These are phyloP conservation scores for Thuja plicata DNA, from an alignment of 83 land plant genomes.

Conservation along the genomic window DNA sequence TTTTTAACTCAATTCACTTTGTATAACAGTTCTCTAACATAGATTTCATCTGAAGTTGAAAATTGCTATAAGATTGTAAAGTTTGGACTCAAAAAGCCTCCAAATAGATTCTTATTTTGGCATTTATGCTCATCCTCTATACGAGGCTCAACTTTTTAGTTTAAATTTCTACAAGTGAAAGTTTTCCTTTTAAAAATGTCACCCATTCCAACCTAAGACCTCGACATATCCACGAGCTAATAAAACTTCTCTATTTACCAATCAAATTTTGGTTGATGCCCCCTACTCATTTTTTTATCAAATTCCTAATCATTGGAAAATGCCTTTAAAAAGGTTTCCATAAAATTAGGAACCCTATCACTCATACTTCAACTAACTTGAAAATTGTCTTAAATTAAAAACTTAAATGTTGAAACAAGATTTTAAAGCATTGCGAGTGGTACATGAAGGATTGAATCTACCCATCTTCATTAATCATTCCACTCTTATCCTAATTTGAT, in stretches of 20 bases:
- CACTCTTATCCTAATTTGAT: background rate
- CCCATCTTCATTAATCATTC: background rate
- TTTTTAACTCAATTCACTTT: background rate
- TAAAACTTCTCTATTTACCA: background rate
- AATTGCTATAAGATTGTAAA: background rate
- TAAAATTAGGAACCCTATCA: background rate
- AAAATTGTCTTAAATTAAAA: background rate
- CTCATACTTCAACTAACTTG: background rate
- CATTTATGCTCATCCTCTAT: background rate
- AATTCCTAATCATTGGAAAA: background rate
- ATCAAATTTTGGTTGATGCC: background rate
- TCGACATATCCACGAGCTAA: background rate
- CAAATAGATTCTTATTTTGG: background rate
- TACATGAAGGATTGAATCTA: background rate
- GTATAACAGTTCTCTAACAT: background rate
- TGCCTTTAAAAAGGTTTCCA: background rate
- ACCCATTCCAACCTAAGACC: background rate
- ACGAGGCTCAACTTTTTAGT: background rate
- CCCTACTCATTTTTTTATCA: background rate
- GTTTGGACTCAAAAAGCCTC: background rate
- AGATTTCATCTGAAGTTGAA: background rate
- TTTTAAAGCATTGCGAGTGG: background rate
- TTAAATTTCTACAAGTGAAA: background rate
- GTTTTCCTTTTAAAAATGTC: background rate
- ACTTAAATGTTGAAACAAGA: background rate